Conservation (phyloP, 257 asterid genomes). For the Solanum virginianum region DNA sequence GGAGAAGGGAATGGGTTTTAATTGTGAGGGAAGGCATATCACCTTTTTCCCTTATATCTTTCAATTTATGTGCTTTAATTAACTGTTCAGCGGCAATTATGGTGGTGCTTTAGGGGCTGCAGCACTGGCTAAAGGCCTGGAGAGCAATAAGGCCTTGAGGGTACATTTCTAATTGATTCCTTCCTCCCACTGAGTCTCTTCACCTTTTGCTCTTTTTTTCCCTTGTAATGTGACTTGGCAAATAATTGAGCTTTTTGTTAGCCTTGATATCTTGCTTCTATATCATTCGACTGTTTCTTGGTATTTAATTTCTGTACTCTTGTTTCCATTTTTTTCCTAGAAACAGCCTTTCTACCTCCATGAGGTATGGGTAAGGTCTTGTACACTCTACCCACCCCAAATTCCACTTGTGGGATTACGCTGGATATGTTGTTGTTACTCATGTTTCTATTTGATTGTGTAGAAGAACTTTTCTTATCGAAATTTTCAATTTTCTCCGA, state of each 20-base stretch:
- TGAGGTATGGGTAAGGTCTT: neutral
- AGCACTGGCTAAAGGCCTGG: conserved; percentile 87
- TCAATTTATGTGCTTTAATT: neutral
- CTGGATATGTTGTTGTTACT: neutral
- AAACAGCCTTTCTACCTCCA: neutral
- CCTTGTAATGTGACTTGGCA: neutral
- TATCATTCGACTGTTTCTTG: neutral
- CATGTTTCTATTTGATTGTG: neutral
- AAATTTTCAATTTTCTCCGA: neutral
- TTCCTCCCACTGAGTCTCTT: neutral
- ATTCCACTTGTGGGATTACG: neutral
- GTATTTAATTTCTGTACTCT: neutral
- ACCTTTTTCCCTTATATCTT: neutral
- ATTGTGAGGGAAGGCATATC: neutral
- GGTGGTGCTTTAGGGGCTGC: conserved; percentile 97
- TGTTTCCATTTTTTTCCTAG: neutral
- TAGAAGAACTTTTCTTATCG: neutral
- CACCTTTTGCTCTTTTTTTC: neutral
- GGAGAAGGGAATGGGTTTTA: neutral
- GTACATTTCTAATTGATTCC: conserved; percentile 22
- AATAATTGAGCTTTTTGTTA: neutral
- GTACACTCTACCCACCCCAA: neutral
- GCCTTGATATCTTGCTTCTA: neutral
- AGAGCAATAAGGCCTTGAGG: conserved; percentile 79
- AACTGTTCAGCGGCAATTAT: conserved; percentile 68